A percentile compares a stretch with the other conserved stretches of the same genome.
Evolutionary conservation across 106 monocot species (phyloP).

Genomic region (Gastrodia elata): DNA sequence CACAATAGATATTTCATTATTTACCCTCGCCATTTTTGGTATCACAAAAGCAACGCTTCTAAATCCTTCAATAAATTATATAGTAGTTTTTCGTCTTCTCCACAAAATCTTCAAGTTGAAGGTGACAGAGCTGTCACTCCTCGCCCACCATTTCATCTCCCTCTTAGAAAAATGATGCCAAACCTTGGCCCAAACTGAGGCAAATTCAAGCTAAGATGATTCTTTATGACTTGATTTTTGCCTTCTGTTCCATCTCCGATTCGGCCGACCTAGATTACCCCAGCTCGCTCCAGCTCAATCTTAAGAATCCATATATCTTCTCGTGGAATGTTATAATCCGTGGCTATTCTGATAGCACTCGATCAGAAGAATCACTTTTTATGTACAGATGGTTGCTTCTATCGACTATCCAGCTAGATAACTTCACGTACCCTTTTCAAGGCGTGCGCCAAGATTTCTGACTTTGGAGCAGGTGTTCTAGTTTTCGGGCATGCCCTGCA

Average conservation of each 20-base stretch:
- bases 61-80: too few relatives aligned
- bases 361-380: constrained; percentile 17
- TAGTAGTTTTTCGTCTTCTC: too few relatives aligned
- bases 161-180: constrained; percentile 29
- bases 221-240: constrained; percentile 31
- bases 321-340: constrained; percentile 46
- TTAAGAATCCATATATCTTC: constrained; percentile 33
- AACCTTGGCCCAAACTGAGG: constrained; percentile 28
- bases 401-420: constrained; percentile 22
- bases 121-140: background rate
- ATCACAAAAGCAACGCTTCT: too few relatives aligned
- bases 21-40: too few relatives aligned
- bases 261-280: constrained; percentile 24
- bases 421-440: constrained; percentile 44
- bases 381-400: constrained; percentile 30
- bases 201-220: constrained; percentile 63
- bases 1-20: too few relatives aligned
- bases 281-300: constrained; percentile 13
- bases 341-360: constrained; percentile 21
- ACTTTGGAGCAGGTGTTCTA: constrained; percentile 11
- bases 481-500: constrained; percentile 28
- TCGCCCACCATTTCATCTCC: constrained; percentile 21
- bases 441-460: constrained; percentile 30
- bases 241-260: constrained; percentile 22
- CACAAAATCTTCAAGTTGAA: background rate